Evolutionary conservation across 352 stramenopile genomes (phyloP).

Genomic region (Pythium utonaiense): DNA sequence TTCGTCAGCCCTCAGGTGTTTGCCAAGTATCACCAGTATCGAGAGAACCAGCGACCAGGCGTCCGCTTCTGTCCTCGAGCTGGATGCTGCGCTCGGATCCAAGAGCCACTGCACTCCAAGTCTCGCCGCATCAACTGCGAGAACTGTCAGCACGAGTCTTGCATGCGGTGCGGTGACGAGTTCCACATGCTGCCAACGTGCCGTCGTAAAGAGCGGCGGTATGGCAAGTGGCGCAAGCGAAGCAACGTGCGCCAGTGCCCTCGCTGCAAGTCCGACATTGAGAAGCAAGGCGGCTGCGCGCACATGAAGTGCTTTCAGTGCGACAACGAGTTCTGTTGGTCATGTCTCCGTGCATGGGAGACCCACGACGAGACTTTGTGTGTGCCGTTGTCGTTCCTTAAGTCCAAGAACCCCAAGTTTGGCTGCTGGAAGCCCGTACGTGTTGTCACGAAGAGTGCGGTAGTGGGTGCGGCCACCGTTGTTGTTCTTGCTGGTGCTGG

Average conservation of each 20-base stretch:
- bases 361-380: conserved; percentile 76
- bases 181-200: conserved; percentile 58
- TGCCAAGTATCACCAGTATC: conserved; percentile 61
- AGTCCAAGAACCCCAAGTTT: conserved; percentile 61
- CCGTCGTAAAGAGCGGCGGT: conserved; percentile 60
- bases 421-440: conserved; percentile 64
- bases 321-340: conserved; percentile 84
- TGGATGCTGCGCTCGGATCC: conserved; percentile 52
- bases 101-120: conserved; percentile 52
- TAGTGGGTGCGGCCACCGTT: conserved; percentile 48
- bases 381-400: conserved; percentile 58
- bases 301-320: conserved; percentile 88
- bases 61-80: conserved; percentile 71
- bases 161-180: conserved; percentile 59
- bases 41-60: conserved; percentile 58
- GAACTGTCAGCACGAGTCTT: conserved; percentile 49
- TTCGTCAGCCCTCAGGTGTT: conserved; percentile 47
- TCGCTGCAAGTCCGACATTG: conserved; percentile 65
- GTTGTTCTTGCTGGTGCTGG: conserved; percentile 52
- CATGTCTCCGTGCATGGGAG: conserved; percentile 62
- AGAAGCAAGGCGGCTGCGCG: conserved; percentile 81
- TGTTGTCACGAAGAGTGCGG: conserved; percentile 63
- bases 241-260: conserved; percentile 72
- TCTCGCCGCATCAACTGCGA: conserved; percentile 42
- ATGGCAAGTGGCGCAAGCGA: conserved; percentile 61